These are phyloP conservation scores for Colletotrichum incanum DNA, from an alignment of 2,329 filamentous ascomycete species.

Conservation along the genomic window DNA sequence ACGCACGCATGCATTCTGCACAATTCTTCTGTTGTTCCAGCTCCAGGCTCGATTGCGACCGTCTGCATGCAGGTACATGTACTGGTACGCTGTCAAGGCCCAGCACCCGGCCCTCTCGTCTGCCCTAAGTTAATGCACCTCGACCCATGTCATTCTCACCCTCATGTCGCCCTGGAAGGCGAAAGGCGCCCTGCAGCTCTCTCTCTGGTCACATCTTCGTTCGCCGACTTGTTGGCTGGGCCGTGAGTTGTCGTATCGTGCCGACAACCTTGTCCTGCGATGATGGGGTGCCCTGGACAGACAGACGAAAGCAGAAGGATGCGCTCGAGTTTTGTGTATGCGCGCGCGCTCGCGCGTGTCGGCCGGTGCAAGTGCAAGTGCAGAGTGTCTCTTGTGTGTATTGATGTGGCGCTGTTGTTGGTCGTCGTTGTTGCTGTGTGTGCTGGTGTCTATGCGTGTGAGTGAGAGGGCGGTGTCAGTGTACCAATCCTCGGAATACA, in stretches of 20 bases:
- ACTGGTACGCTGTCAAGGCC: slow-evolving; percentile 36
- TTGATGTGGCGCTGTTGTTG: neutral
- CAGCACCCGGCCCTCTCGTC: slow-evolving; percentile 29
- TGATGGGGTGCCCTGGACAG: slow-evolving; percentile 2
- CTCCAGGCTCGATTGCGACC: slow-evolving; percentile 22
- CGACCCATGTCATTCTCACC: slow-evolving; percentile 30
- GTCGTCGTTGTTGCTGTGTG: slow-evolving; percentile 1
- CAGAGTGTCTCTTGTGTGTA: slow-evolving; percentile 3
- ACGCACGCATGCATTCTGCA: slow-evolving; percentile 16
- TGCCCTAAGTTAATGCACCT: slow-evolving; percentile 31
- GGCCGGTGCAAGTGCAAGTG: slow-evolving; percentile 26
- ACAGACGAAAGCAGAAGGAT: slow-evolving; percentile 18
- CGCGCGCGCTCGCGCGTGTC: slow-evolving; percentile 24
- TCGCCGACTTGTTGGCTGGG: slow-evolving; percentile 34
- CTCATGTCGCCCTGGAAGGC: slow-evolving; percentile 17
- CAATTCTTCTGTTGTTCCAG: slow-evolving; percentile 12
- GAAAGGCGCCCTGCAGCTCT: slow-evolving; percentile 1
- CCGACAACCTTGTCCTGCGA: slow-evolving; percentile 20
- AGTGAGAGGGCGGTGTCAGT: slow-evolving; percentile 30
- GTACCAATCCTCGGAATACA: slow-evolving; percentile 35
- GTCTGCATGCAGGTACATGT: slow-evolving; percentile 40
- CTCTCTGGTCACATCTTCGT: slow-evolving; percentile 13
- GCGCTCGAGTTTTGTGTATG: slow-evolving; percentile 9
- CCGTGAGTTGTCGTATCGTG: slow-evolving; percentile 20
- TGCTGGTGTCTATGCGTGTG: slow-evolving; percentile 25